Evolutionary conservation across 139 green algal species (phyloP).

Genomic region (Penium margaritaceum): DNA sequence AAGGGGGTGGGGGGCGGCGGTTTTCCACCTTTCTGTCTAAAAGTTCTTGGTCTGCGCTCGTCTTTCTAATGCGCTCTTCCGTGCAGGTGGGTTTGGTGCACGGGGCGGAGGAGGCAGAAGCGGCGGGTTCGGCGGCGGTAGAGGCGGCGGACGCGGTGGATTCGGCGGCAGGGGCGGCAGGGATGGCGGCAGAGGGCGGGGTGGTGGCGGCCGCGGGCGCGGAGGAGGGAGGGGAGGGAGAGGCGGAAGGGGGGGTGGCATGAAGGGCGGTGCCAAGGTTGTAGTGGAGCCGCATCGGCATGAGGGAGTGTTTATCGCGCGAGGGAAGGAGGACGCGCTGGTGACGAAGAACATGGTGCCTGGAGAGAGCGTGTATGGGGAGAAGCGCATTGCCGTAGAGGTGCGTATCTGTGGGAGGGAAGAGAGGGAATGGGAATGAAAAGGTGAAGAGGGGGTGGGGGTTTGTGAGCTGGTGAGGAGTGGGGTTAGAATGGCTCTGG

Average conservation of each 20-base stretch:
- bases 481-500: too few species aligned
- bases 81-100: constrained; percentile 3
- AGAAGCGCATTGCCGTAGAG: constrained; percentile 94
- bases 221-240: constrained; percentile 11
- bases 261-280: constrained; percentile 79
- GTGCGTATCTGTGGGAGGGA: neutral
- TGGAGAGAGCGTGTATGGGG: constrained; percentile 91
- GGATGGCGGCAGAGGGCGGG: neutral
- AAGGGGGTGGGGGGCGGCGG: too few species aligned
- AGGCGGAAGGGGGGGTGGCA: constrained; percentile 66
- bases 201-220: constrained; percentile 13
- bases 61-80: neutral
- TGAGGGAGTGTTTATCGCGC: constrained; percentile 92
- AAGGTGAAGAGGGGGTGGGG: too few species aligned
- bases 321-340: constrained; percentile 93
- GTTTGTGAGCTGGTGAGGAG: too few species aligned
- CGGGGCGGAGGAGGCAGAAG: neutral
- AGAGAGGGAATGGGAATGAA: too few species aligned
- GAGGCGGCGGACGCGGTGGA: constrained; percentile 1
- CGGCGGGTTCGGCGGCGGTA: too few species aligned
- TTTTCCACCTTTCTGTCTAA: neutral
- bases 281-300: constrained; percentile 89
- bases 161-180: constrained; percentile 4
- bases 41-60: neutral
- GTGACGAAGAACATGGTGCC: constrained; percentile 93